A percentile compares a stretch with the other conserved stretches of the same genome.
These are phyloP conservation scores for Fusarium sororula DNA, from an alignment of 2,329 filamentous ascomycete genomes.

Conservation along the genomic window DNA sequence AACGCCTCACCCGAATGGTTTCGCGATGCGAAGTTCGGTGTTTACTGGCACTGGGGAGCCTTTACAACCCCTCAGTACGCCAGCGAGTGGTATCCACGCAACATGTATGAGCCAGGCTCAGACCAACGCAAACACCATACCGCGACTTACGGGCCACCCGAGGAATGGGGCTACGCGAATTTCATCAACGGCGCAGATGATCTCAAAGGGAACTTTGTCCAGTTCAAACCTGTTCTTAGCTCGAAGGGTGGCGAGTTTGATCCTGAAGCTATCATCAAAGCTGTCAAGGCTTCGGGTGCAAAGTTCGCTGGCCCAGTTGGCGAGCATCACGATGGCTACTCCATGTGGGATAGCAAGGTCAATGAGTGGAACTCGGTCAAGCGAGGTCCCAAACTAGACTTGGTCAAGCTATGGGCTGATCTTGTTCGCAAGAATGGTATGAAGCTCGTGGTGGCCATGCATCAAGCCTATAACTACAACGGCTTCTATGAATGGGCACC, in stretches of 20 bases:
- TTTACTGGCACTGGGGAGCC: constrained; percentile 27
- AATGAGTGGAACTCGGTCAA: constrained; percentile 21
- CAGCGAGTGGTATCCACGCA: constrained; percentile 21
- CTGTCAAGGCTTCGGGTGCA: constrained; percentile 8
- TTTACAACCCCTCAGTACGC: constrained; percentile 18
- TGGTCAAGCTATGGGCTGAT: constrained; percentile 6
- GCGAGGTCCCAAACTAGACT: background rate
- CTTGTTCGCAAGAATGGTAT: constrained; percentile 6
- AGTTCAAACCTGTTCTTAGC: constrained; percentile 6
- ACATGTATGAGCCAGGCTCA: constrained; percentile 17
- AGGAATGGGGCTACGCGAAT: constrained; percentile 16
- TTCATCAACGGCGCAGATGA: constrained; percentile 8
- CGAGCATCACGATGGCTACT: constrained; percentile 20
- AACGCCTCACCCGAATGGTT: constrained; percentile 18
- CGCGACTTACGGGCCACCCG: background rate
- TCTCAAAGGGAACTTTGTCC: background rate
- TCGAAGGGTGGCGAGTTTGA: constrained; percentile 1
- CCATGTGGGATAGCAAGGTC: constrained; percentile 20
- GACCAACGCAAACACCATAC: constrained; percentile 9
- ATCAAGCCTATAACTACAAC: constrained; percentile 22
- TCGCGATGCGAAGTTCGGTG: constrained; percentile 17
- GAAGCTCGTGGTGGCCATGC: constrained; percentile 20
- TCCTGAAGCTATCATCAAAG: constrained; percentile 2
- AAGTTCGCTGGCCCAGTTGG: constrained; percentile 13
- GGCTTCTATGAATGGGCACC: constrained; percentile 15